Evolutionary conservation across 23 red algal species (phyloP), one percentile per base, ranked within the genome.

Genomic region (Agarophyton chilense): DNA sequence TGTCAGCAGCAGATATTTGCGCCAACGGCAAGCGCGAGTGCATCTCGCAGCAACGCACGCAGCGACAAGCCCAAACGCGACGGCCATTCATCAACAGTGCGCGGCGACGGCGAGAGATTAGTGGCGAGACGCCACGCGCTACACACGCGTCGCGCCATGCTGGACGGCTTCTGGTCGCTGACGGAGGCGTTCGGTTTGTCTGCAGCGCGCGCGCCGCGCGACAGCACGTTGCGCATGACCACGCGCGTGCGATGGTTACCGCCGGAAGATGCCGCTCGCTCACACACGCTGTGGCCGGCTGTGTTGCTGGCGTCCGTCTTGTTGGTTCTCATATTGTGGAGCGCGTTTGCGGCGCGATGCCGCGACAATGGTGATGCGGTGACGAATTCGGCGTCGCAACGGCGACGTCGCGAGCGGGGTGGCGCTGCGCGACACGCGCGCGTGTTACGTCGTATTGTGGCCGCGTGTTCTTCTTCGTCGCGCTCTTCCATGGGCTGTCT

Each of bases 161-260:
- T 72, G 65, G 36, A 72, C 65, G 65, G 36, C 36, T 72, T 72
- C 65, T 72, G 65, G 65, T 72, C 65, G 65, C 65, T 72, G 1
- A 72, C 65, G 3, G 65, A 72, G 14, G 65, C 65, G 65, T 72
- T 72, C 18, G 65, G 13, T 1, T 34, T 72, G 16, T 43, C 36
- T 11, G 34, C 65, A 4, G 35, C 35, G 65, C 65, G 65, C 33
- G 65, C 39, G 36, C 65, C 39, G 61, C 26, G n/a, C 56, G 28
- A 9, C 10, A 2, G 72, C 72, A 31, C 72, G 64, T n/a, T 36
- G 43, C 32, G n/a, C 43, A 29, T 71, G 21, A 13, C 40, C 5
- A 40, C 81, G 54, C 60, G 57, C 35, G 55, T 39, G 54, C 60
- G 62, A 60, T 44, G 39, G 56, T 43, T 52, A 61, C 57, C 36